Base-by-base conservation (phyloP, 495 filamentous ascomycete species). In the Pyronema omphalodes region DNA sequence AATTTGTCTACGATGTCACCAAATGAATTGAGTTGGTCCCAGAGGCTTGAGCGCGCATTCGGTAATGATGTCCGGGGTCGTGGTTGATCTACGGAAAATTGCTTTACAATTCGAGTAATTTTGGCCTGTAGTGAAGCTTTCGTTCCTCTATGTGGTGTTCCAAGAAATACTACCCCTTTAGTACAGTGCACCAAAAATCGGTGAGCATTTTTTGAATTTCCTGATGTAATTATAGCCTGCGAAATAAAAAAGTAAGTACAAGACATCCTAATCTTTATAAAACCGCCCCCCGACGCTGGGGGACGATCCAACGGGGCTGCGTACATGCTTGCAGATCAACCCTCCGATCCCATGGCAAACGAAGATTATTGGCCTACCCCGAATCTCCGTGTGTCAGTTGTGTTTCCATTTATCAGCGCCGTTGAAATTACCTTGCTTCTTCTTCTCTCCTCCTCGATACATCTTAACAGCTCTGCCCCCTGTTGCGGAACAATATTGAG, bases 21-120 rank as follows among this genome's bases (percentile, higher is more conserved):
- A 19, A 59, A 56, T 3, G 47, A 29, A 17, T 49, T 49, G 17
- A 56, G 55, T 5, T 57, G 43, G 47, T 45, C 41, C 53, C 36
- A 55, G 3, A 47, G 34, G 37, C 19, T 14, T 15, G 43, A 48
- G 23, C 41, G 47, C 11, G 23, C 47, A 36, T 50, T 50, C 19
- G 47, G 47, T 19, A 50, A 36, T 17, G 29, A 35, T n/a, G 23
- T 34, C 39, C 39, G 39, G 9, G 23, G 23, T 29, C 23, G 23
- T 29, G 23, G 47, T 50, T 50, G 47, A 9, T 50, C 47, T 17
- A 34, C 29, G 23, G 47, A 50, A 50, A 50, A 36, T 9, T 36
- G 18, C 29, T 19, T 50, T 12, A 50, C 47, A 19, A 50, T 50
- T 3, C 47, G 47, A 36, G 47, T 35, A 19, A 55, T n/a, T 18